phyloP scores from a whole-genome alignment of 345 rosid genomes.

The Geranium rotundifolium region DNA sequence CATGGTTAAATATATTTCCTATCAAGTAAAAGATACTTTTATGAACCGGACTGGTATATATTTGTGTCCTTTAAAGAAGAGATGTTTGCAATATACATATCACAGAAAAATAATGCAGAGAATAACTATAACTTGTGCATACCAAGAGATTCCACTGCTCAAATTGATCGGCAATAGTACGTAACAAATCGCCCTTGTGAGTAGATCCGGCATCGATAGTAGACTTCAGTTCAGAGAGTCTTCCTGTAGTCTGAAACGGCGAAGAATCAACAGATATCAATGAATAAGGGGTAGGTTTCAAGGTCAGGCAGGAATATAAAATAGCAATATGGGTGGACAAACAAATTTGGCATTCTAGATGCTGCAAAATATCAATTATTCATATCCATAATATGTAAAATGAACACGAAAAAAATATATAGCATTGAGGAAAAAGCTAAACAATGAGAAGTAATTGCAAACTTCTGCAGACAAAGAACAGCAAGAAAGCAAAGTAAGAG shows the following conservation, averaged over 20 bases:
- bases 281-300: neutral
- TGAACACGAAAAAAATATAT: neutral
- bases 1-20: neutral
- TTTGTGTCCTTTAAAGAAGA: neutral
- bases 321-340: neutral
- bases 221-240: slow-evolving; percentile 61
- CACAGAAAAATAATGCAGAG: neutral
- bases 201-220: slow-evolving; percentile 57
- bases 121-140: slow-evolving; percentile 12
- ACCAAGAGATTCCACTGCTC: slow-evolving; percentile 82
- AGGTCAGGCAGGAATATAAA: neutral
- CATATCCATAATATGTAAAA: neutral
- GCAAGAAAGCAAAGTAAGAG: neutral
- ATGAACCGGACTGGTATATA: neutral
- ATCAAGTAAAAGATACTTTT: neutral
- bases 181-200: slow-evolving; percentile 55
- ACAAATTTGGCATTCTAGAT: too few relatives aligned
- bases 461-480: neutral
- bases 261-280: slow-evolving; percentile 3
- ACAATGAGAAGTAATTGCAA: neutral
- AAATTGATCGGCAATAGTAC: slow-evolving; percentile 60
- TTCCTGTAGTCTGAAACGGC: slow-evolving; percentile 53
- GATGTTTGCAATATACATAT: neutral
- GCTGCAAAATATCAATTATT: neutral
- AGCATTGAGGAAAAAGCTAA: neutral